Evolutionary conservation across 352 stramenopile species (phyloP), one percentile per base, ranked within the genome.

Genomic region (Blastocystis sp.): DNA sequence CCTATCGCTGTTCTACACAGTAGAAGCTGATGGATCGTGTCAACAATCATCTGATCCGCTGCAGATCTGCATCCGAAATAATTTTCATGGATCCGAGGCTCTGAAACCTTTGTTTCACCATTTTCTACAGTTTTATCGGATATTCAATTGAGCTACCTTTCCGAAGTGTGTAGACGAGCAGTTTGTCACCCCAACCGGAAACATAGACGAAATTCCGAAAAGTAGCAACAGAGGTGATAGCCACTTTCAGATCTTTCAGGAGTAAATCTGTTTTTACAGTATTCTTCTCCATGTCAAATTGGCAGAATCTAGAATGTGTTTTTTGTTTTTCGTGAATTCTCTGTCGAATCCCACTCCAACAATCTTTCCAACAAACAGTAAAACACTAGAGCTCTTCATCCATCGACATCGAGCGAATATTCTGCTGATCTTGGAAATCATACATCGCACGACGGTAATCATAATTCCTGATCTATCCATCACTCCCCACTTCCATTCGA

Each of bases 341-440:
- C 59, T 37, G 9, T 68, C 59, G 11, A 30, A 16, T 30, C 20
- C 59, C 20, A 24, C n/a, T 39, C 59, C 41, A 47, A 47, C 26
- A 20, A 63, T 37, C 8, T 43, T 64, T 65, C 18, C 26, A 73
- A 73, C 24, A 41, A 73, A 73, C 63, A 73, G 63, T 11, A 47
- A 41, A 81, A n/a, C 34, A 63, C 50, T 65, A 24, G 20, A 62
- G 37, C 26, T 81, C 45, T 6, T 81, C 50, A 20, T 88, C 54
- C 53, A 88, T 75, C 47, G 34, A 56, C 76, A 88, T 88, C 4
- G 59, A 63, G 18, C n/a, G 34, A 8, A 88, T 76, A 43, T 70
- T 78, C 41, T 88, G 76, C 53, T 73, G 59, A 20, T 88, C 43
- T 39, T 88, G 76, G 76, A 88, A 88, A 47, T 88, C 76, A 7